These are phyloP conservation scores for Pyrenochaeta sp. DNA, from an alignment of 2,329 filamentous ascomycete genomes.

Conservation along the genomic window DNA sequence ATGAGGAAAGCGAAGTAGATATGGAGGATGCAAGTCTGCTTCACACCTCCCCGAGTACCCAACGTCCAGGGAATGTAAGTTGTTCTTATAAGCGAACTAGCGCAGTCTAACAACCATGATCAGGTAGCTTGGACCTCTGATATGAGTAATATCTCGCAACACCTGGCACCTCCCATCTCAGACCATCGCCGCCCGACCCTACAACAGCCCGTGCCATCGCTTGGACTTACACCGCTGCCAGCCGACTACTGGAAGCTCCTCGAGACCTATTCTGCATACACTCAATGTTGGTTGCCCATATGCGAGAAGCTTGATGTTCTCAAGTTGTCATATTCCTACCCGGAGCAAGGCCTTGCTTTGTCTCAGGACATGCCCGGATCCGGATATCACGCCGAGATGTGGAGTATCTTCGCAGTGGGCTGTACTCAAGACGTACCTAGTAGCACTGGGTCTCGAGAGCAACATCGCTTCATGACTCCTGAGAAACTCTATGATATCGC, in stretches of 20 bases:
- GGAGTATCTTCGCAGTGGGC: conserved; percentile 54
- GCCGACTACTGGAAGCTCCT: conserved; percentile 65
- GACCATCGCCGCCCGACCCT: conserved; percentile 25
- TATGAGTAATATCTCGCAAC: conserved; percentile 1
- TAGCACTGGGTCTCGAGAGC: conserved; percentile 1
- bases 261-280: conserved; percentile 71
- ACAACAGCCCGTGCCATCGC: conserved; percentile 1
- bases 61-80: conserved; percentile 17
- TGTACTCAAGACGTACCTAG: conserved; percentile 29
- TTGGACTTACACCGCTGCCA: conserved; percentile 54
- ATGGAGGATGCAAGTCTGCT: conserved; percentile 17
- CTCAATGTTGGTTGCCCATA: conserved; percentile 79
- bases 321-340: conserved; percentile 63
- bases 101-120: conserved; percentile 1
- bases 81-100: neutral
- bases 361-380: conserved; percentile 34
- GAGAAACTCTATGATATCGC: conserved; percentile 33
- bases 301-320: conserved; percentile 71
- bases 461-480: conserved; percentile 7
- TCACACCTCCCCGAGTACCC: conserved; percentile 6
- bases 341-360: conserved; percentile 52
- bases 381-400: conserved; percentile 55
- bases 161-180: neutral
- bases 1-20: conserved; percentile 35
- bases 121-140: conserved; percentile 9